phyloP scores from a whole-genome alignment of 257 asterid genomes.

The Lycium barbarum region DNA sequence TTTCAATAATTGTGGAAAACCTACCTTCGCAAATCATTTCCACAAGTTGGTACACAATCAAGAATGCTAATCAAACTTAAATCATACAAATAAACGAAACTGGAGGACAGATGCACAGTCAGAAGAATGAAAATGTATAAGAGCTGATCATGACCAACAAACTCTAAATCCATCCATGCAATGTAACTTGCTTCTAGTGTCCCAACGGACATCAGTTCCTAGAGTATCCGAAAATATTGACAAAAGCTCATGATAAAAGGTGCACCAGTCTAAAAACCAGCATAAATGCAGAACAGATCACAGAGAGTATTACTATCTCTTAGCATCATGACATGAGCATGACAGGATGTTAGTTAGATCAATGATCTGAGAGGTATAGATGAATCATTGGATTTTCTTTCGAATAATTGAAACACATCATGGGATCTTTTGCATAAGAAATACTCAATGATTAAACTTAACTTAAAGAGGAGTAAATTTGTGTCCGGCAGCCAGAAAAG shows the following conservation, averaged over 20 bases:
- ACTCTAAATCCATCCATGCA: background rate
- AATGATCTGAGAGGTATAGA: slow-evolving; percentile 14
- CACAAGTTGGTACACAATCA: background rate
- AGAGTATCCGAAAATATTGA: background rate
- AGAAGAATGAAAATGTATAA: slow-evolving; percentile 17
- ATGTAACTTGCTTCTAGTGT: background rate
- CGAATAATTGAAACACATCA: background rate
- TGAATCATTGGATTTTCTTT: background rate
- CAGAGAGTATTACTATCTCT: background rate
- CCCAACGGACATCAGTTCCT: background rate
- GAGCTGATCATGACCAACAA: background rate
- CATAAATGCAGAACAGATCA: background rate
- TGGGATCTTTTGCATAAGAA: slow-evolving; percentile 16
- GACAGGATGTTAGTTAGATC: slow-evolving; percentile 15
- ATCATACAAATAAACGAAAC: background rate
- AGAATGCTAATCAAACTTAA: slow-evolving; percentile 2
- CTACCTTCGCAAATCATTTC: background rate
- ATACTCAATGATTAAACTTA: slow-evolving; percentile 26
- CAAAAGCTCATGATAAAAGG: slow-evolving; percentile 18
- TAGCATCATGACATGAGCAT: background rate
- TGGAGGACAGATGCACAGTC: background rate
- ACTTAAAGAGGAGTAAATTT: slow-evolving; percentile 36
- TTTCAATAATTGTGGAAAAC: background rate
- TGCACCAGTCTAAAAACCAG: slow-evolving; percentile 20
- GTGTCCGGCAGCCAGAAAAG: slow-evolving; percentile 79